Evolutionary conservation across 2,329 filamentous ascomycete species (phyloP), one percentile per base, ranked within the genome.

Genomic region (Alternaria angustiovoidea): DNA sequence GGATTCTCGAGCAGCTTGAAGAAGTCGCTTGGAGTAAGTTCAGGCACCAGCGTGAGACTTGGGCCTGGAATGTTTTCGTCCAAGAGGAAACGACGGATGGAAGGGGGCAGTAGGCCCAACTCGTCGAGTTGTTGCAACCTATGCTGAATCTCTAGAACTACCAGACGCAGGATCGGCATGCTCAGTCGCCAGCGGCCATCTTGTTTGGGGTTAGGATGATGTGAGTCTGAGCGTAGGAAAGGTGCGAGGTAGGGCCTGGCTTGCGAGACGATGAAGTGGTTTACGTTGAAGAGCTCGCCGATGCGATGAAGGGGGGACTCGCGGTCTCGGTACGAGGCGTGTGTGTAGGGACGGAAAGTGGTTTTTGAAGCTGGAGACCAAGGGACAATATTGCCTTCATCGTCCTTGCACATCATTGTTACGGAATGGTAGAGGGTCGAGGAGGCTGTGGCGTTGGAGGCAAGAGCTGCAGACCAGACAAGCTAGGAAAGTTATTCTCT

Each of bases 181-280:
- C 88, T 75, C 81, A 89, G 52, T 81, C 86, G 70, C 85, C 85
- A 80, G 81, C 86, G 78, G 7, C 87, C 71, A 81, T 86, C 63
- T 82, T 87, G 76, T 82, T 86, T 68, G 82, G 86, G 74, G 84
- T 86, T 68, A 0, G 91, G 90, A 5, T 91, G 89, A 77, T 94
- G 91, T 81, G 94, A 88, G 68, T 94, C 91, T 46, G 89, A 91
- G 62, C 90, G 88, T 5, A 96, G 83, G 70, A 97, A 95, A 0
- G 94, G 94, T 28, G 94, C 89, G 16, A 97, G 84, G 77, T 96
- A 97, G 0, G 94, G 94, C 3, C 94, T 86, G 1, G 94, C 93
- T 81, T 97, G 94, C 66, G 91, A 95, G 67, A 98, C 89, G 65
- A 98, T 93, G 80, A 96, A 97, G 81, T 97, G 94, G 75, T 97